Evolutionary conservation across 83 land plant genomes (phyloP).

Genomic region (Larix sibirica): DNA sequence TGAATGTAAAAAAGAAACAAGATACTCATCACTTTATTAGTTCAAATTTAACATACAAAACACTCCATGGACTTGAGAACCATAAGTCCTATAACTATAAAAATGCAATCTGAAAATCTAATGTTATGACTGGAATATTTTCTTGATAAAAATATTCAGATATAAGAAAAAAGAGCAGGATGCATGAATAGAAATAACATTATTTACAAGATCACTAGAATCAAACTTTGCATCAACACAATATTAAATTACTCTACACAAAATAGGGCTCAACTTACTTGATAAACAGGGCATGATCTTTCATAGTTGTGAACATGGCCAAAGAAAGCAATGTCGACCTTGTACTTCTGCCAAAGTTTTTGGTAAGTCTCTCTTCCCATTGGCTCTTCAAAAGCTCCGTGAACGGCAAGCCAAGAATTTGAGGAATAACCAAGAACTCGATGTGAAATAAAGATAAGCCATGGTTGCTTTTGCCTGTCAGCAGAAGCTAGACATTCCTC

Average conservation of each 20-base stretch:
- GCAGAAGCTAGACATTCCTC: constrained; percentile 47
- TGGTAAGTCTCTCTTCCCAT: constrained; percentile 46
- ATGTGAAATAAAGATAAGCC: constrained; percentile 50
- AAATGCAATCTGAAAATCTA: not conserved
- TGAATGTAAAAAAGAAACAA: not conserved
- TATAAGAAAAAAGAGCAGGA: too few relatives aligned
- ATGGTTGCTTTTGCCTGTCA: constrained; percentile 52
- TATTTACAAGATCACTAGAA: too few relatives aligned
- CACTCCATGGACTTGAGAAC: not conserved
- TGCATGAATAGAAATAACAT: too few relatives aligned
- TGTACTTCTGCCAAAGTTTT: constrained; percentile 54
- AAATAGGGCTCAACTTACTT: constrained; percentile 21
- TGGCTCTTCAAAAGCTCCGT: constrained; percentile 52
- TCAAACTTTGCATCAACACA: not conserved
- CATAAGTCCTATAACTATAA: not conserved
- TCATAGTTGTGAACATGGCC: constrained; percentile 62
- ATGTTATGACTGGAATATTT: not conserved
- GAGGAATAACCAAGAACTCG: constrained; percentile 59
- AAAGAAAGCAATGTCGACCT: constrained; percentile 49
- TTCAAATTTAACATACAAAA: too few relatives aligned
- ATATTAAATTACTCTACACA: not conserved
- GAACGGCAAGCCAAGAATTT: constrained; percentile 18
- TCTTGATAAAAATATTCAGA: not conserved
- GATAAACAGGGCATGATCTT: constrained; percentile 50
- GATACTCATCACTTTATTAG: not conserved